phyloP scores from a whole-genome alignment of 163 green algal species.

The Trebouxiophyceae sp. region DNA sequence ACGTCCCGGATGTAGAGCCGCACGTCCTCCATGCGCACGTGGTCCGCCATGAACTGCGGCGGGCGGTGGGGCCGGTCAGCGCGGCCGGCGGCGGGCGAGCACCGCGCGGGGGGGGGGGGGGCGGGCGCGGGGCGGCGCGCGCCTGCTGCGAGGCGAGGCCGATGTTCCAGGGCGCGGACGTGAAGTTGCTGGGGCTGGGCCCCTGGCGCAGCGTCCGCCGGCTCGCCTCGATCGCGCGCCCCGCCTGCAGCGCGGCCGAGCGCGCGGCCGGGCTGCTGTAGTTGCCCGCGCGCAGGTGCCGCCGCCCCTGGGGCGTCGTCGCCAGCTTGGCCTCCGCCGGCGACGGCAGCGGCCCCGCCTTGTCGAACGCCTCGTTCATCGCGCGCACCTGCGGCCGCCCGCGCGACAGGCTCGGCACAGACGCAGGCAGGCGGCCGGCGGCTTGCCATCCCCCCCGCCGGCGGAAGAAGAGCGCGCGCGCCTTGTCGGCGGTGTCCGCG shows the following conservation, averaged over 20 bases:
- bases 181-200: background rate
- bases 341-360: background rate
- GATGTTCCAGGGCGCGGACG: conserved; percentile 11
- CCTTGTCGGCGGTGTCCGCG: conserved; percentile 13
- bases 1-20: conserved; percentile 37
- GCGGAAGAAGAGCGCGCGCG: too few relatives aligned
- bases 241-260: background rate
- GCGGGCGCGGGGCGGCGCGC: too few relatives aligned
- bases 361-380: conserved; percentile 24
- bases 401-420: background rate
- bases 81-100: background rate
- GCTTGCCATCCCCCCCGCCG: too few relatives aligned
- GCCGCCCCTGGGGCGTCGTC: background rate
- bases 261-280: background rate
- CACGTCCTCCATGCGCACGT: conserved; percentile 33
- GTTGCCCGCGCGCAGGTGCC: background rate
- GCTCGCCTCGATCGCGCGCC: background rate
- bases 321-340: background rate
- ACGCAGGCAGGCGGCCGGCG: background rate
- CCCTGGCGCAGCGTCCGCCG: background rate
- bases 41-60: conserved; percentile 27
- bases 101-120: too few relatives aligned
- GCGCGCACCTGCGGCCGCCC: conserved; percentile 6
- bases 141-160: conserved; percentile 4
- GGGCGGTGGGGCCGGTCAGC: background rate